These are phyloP conservation scores for Hylodesmum podocarpum DNA, from an alignment of 306 rosid genomes.

Conservation along the genomic window DNA sequence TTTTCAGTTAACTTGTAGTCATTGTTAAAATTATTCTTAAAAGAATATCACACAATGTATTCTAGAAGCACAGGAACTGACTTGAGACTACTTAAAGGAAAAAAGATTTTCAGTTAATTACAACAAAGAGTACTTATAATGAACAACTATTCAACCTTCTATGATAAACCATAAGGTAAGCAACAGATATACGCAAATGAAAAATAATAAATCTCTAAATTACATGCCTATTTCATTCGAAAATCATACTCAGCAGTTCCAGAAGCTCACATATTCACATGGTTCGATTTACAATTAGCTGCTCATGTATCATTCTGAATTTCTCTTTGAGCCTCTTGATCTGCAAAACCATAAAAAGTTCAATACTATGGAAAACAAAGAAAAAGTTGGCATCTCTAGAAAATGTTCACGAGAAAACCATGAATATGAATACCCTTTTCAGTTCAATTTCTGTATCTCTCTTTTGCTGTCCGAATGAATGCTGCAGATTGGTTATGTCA, in stretches of 20 bases:
- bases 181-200: constrained; percentile 8
- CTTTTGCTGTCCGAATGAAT: constrained; percentile 73
- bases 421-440: constrained; percentile 68
- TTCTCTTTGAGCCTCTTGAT: constrained; percentile 92
- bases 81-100: background rate
- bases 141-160: constrained; percentile 17
- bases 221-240: constrained; percentile 14
- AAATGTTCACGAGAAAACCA: constrained; percentile 17
- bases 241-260: background rate
- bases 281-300: constrained; percentile 53
- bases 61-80: constrained; percentile 15
- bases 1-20: background rate
- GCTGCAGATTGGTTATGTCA: constrained; percentile 77
- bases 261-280: constrained; percentile 28
- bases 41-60: background rate
- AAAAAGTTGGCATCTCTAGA: background rate
- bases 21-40: background rate
- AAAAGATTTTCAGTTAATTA: background rate
- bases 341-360: constrained; percentile 45
- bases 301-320: constrained; percentile 76
- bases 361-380: constrained; percentile 2
- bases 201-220: constrained; percentile 8
- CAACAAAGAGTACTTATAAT: background rate
- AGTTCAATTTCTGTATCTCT: constrained; percentile 75
- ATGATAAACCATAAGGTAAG: background rate